Evolutionary conservation across 2,329 filamentous ascomycete species (phyloP).

Genomic region (Dactylella cylindrospora): DNA sequence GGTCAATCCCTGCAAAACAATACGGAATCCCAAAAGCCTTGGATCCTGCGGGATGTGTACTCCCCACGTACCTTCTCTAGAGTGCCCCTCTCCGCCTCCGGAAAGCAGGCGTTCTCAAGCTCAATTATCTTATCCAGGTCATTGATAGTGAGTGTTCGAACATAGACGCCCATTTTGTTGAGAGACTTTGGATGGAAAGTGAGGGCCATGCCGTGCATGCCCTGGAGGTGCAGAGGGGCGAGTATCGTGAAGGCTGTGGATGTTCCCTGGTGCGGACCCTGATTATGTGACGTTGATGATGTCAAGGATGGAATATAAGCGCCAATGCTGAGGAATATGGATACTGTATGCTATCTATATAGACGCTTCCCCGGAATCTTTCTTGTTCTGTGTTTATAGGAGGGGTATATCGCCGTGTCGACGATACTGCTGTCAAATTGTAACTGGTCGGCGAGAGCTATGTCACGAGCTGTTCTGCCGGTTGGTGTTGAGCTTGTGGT

Average conservation of each 20-base stretch:
- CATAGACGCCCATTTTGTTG: conserved; percentile 35
- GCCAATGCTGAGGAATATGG: background rate
- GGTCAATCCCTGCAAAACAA: conserved; percentile 6
- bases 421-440: conserved; percentile 27
- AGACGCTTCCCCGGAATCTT: background rate
- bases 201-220: conserved; percentile 44
- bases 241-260: conserved; percentile 30
- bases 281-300: background rate
- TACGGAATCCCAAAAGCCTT: too few species aligned
- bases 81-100: conserved; percentile 25
- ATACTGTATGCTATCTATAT: conserved; percentile 6
- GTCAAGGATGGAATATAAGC: conserved; percentile 1
- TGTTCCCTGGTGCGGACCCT: too few species aligned
- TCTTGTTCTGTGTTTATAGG: background rate
- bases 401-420: background rate
- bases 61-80: conserved; percentile 21
- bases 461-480: conserved; percentile 38
- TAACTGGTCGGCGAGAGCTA: conserved; percentile 25
- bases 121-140: conserved; percentile 41
- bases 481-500: conserved; percentile 30
- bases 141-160: conserved; percentile 35
- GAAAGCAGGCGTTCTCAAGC: conserved; percentile 35
- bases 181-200: conserved; percentile 39
- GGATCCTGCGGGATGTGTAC: background rate
- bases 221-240: conserved; percentile 28